Evolutionary conservation across 345 rosid species (phyloP).

Genomic region (Combretum micranthum): DNA sequence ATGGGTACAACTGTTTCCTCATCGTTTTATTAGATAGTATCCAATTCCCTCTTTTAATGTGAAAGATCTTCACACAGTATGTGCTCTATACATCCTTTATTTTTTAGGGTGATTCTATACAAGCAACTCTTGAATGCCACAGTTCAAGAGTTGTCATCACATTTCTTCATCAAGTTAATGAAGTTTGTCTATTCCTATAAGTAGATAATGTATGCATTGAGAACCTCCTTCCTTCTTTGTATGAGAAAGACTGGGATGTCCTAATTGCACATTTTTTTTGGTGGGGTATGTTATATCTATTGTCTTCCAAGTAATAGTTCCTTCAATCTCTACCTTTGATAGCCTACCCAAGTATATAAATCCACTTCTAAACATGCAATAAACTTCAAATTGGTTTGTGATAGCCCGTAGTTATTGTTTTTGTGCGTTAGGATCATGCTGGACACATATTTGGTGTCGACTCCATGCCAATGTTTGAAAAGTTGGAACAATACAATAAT

Average conservation of each 20-base stretch:
- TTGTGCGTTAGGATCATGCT: constrained; percentile 71
- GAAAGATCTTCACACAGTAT: constrained; percentile 85
- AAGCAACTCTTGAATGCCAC: background rate
- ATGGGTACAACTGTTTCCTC: constrained; percentile 85
- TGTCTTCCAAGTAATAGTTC: background rate
- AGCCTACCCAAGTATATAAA: too few relatives aligned
- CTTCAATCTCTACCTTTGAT: too few relatives aligned
- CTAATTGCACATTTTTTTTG: constrained; percentile 95
- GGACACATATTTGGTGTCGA: constrained; percentile 92
- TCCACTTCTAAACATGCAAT: background rate
- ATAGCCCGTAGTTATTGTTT: constrained; percentile 1
- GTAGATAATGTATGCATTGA: constrained; percentile 93
- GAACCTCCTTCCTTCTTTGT: constrained; percentile 61
- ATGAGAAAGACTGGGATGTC: constrained; percentile 86
- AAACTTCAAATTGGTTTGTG: background rate
- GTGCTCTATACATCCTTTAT: constrained; percentile 5
- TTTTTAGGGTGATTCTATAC: background rate
- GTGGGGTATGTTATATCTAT: constrained; percentile 53
- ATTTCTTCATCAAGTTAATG: background rate
- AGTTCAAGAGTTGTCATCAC: too few relatives aligned
- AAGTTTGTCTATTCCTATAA: constrained; percentile 22
- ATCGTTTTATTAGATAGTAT: constrained; percentile 73
- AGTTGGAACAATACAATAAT: constrained; percentile 77
- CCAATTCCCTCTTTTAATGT: constrained; percentile 94
- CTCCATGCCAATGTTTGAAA: constrained; percentile 73